Percentiles rank a stretch among this genome's conserved stretches.
Evolutionary conservation across 495 filamentous ascomycete species (phyloP).

Genomic region (Penicillium angulare): DNA sequence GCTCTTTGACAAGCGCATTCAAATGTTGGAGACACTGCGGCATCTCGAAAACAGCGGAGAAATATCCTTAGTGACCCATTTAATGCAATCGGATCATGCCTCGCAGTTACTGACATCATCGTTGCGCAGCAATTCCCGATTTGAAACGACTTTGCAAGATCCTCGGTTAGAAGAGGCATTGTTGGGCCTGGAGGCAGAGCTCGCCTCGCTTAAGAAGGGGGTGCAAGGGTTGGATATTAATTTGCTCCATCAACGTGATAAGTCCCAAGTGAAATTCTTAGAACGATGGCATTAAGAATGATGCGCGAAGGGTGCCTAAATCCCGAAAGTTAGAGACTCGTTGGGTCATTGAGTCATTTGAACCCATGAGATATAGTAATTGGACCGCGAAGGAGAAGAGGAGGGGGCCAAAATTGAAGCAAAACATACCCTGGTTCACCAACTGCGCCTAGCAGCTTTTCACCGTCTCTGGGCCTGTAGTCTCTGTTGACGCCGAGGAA

Average conservation of each 20-base stretch:
- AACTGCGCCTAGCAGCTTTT: not conserved
- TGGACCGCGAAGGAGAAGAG: too few species aligned
- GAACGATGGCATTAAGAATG: slow-evolving; percentile 33
- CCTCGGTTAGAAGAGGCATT: slow-evolving; percentile 25
- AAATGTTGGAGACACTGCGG: slow-evolving; percentile 26
- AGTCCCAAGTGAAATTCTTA: slow-evolving; percentile 30
- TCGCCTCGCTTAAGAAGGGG: slow-evolving; percentile 32
- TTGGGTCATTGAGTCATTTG: too few species aligned
- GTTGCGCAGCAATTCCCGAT: slow-evolving; percentile 32
- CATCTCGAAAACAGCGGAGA: slow-evolving; percentile 30
- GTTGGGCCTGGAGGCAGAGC: slow-evolving; percentile 26
- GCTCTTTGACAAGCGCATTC: slow-evolving; percentile 31
- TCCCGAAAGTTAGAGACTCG: too few species aligned
- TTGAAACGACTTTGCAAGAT: slow-evolving; percentile 29
- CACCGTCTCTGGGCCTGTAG: slow-evolving; percentile 8
- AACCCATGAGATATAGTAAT: too few species aligned
- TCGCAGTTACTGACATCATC: slow-evolving; percentile 32
- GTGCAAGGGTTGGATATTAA: slow-evolving; percentile 35
- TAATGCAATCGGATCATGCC: slow-evolving; percentile 32
- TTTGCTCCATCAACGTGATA: slow-evolving; percentile 36
- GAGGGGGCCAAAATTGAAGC: too few species aligned
- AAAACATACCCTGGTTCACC: not conserved
- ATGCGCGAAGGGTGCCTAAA: too few species aligned
- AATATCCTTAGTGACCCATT: slow-evolving; percentile 28
- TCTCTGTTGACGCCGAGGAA: not conserved